Conservation (phyloP, 768 basidiomycete genomes). For the Leccinellum luteum region DNA sequence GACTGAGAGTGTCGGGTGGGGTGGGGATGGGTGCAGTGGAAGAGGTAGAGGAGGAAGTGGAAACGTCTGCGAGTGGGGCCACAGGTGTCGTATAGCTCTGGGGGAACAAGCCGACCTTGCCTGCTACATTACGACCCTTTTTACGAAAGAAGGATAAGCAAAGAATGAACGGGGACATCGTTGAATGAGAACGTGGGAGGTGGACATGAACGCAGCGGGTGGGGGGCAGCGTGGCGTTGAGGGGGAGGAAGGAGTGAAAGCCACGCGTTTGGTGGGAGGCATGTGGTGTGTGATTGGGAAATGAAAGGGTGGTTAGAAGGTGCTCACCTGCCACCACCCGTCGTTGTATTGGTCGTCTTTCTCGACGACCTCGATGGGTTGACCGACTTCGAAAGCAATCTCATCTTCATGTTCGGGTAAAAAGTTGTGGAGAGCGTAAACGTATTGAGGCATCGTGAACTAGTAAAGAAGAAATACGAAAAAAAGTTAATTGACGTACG, state of each 20-base stretch:
- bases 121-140: constrained; percentile 80
- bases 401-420: constrained; percentile 93
- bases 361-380: constrained; percentile 87
- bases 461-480: background rate
- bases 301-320: constrained; percentile 12
- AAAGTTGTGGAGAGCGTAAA: constrained; percentile 88
- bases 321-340: constrained; percentile 88
- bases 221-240: constrained; percentile 5
- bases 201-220: constrained; percentile 4
- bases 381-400: constrained; percentile 78
- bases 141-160: constrained; percentile 22
- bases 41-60: constrained; percentile 28
- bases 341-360: constrained; percentile 91
- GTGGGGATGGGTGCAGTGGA: constrained; percentile 21
- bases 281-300: constrained; percentile 4
- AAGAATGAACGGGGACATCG: constrained; percentile 25
- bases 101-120: constrained; percentile 89
- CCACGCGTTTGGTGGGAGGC: constrained; percentile 8
- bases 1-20: constrained; percentile 34
- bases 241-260: background rate
- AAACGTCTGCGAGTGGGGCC: constrained; percentile 37
- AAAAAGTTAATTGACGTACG: constrained; percentile 2
- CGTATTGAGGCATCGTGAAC: constrained; percentile 68
- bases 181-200: constrained; percentile 17
- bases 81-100: constrained; percentile 76